These are phyloP conservation scores for Myxozyma geophila DNA, from an alignment of 805 yeast species.

Conservation along the genomic window DNA sequence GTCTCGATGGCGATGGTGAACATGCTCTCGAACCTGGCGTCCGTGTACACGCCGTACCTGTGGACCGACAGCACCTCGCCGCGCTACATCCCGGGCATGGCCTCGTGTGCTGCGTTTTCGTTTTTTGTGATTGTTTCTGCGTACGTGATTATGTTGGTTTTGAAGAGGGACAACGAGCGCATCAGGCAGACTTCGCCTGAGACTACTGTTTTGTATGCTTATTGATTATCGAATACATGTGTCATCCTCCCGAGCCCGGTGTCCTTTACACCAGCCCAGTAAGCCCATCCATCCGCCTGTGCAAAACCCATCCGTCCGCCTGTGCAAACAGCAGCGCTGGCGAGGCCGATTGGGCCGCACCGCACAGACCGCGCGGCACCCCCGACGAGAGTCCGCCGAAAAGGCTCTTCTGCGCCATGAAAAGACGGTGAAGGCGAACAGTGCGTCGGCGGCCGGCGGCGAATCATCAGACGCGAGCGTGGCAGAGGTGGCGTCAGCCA, in stretches of 20 bases:
- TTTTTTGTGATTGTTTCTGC: conserved; percentile 10
- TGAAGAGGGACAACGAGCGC: conserved; percentile 21
- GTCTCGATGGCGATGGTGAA: conserved; percentile 50
- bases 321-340: too few relatives aligned
- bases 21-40: conserved; percentile 22
- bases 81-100: conserved; percentile 20
- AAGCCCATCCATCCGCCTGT: too few relatives aligned
- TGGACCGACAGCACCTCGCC: conserved; percentile 20
- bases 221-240: neutral
- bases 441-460: too few relatives aligned
- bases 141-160: neutral
- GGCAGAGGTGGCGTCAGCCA: too few relatives aligned
- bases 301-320: too few relatives aligned
- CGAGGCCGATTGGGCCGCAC: too few relatives aligned
- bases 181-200: conserved; percentile 19
- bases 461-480: too few relatives aligned
- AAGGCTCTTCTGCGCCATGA: too few relatives aligned
- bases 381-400: too few relatives aligned
- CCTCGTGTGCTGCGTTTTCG: conserved; percentile 17
- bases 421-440: too few relatives aligned
- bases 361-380: too few relatives aligned
- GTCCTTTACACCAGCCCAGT: too few relatives aligned
- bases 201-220: conserved; percentile 22
- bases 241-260: neutral
- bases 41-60: conserved; percentile 28